Evolutionary conservation across 2,329 filamentous ascomycete species (phyloP), one percentile per base, ranked within the genome.

Genomic region (Ustilaginoidea virens): DNA sequence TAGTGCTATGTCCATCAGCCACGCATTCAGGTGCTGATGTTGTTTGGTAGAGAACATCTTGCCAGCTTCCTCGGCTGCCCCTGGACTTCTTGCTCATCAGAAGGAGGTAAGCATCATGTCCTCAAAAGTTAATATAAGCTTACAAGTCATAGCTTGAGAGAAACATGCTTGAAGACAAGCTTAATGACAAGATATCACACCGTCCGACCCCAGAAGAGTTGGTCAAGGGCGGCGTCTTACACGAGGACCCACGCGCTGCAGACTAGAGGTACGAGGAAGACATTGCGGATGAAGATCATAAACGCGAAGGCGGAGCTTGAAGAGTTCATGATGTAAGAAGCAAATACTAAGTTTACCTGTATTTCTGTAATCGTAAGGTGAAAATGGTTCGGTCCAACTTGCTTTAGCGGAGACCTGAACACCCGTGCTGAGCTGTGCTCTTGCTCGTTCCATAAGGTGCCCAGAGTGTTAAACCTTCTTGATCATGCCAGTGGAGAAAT

Each of bases 181-280:
- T 94, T 36, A 90, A 92, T 53, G 83, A 92, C 46, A 86, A 86
- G 52, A 73, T 94, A 37, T 69, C 78, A 45, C 67, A 77, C 43
- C 69, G 86, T 13, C 86, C 86, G 2, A 64, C 69, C 20, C 78
- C 80, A 8, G 80, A 85, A 39, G 66, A 78, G 28, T 60, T 93
- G 37, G 63, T 93, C 33, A 74, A 79, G 45, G 74, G 80, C 41
- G 85, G 85, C 5, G 81, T 94, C 31, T 57, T 94, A 38, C 72
- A 69, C 33, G 69, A 77, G 39, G 73, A 79, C 41, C 71, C 71
- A 2, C 64, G 71, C 32, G 59, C 58, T n/a, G 51, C 63, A 4
- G 63, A 68, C 17, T 59, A 66, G 39, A 63, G 61, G 40, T 74
- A 74, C 38, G 58, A 61, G 34, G 69, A 74, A 49, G 66, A 66